phyloP scores from a whole-genome alignment of 169 alveolate species.

The Eimeria tenella region DNA sequence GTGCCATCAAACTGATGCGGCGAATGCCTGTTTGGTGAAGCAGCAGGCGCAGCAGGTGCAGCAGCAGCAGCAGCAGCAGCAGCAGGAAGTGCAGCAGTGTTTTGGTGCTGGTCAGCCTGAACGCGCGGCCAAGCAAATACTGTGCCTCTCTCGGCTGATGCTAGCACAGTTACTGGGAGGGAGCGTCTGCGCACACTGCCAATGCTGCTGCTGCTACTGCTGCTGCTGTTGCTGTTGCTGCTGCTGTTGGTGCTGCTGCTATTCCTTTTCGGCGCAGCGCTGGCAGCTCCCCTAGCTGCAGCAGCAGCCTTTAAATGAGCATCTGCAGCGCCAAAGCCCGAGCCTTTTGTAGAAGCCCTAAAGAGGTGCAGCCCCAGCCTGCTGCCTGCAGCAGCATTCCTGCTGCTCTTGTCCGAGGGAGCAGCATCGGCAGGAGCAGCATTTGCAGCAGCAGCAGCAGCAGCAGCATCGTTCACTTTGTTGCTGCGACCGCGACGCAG shows the following conservation, averaged over 20 bases:
- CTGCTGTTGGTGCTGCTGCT: conserved; percentile 2
- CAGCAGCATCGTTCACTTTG: not conserved
- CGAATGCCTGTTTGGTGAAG: not conserved
- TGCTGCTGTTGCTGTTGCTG: not conserved
- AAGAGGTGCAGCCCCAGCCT: not conserved
- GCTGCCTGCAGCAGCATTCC: not conserved
- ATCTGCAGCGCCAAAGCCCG: not conserved
- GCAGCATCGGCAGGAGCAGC: not conserved
- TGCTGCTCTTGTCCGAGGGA: not conserved
- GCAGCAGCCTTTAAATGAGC: not conserved
- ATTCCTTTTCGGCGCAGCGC: not conserved
- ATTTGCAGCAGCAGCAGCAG: not conserved
- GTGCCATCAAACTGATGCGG: not conserved
- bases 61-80: conserved; percentile 23
- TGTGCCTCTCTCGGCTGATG: not conserved
- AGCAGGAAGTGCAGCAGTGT: not conserved
- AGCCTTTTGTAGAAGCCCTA: not conserved
- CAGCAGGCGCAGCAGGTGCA: conserved; percentile 12
- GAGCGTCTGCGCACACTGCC: not conserved
- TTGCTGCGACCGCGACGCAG: conserved; percentile 64
- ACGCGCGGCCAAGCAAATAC: not conserved
- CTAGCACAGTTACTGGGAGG: not conserved
- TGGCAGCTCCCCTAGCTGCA: not conserved
- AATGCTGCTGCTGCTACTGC: conserved; percentile 33
- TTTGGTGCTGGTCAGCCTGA: not conserved